phyloP scores from a whole-genome alignment of 768 basidiomycete species.

The Amanita fuliginea region DNA sequence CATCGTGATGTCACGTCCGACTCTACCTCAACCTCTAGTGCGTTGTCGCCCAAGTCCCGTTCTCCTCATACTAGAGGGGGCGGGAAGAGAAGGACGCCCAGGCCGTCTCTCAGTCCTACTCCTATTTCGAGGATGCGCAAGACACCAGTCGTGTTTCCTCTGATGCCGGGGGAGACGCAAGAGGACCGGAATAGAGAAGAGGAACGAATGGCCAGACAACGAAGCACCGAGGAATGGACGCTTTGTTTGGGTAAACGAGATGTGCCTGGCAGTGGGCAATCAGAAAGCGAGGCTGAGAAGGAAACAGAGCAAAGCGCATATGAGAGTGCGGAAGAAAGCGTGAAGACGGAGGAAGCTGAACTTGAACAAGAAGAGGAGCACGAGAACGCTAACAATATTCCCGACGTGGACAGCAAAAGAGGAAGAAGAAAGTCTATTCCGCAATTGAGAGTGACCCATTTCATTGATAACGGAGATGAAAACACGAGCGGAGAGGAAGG shows the following conservation, averaged over 20 bases:
- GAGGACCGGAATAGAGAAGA: neutral
- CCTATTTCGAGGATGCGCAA: conserved; percentile 6
- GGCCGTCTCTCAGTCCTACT: neutral
- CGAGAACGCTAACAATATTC: neutral
- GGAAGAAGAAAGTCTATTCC: conserved; percentile 3
- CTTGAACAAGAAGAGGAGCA: neutral
- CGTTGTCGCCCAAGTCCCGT: neutral
- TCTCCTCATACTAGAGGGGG: neutral
- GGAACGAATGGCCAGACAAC: neutral
- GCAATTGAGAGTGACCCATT: conserved; percentile 1
- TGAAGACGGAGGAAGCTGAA: neutral
- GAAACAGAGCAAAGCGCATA: neutral
- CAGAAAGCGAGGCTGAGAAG: neutral
- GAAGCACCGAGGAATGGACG: conserved; percentile 3
- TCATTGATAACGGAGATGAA: neutral
- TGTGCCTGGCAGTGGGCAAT: neutral
- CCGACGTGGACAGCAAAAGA: neutral
- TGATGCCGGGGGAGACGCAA: conserved; percentile 3
- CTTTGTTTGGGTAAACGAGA: conserved; percentile 1
- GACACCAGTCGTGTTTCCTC: conserved; percentile 3
- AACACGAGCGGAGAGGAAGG: neutral
- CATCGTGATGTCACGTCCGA: neutral
- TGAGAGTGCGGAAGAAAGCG: neutral
- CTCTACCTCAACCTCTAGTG: neutral
- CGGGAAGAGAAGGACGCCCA: neutral